Evolutionary conservation across 2,329 filamentous ascomycete genomes (phyloP).

Genomic region (Botrytis fragariae): DNA sequence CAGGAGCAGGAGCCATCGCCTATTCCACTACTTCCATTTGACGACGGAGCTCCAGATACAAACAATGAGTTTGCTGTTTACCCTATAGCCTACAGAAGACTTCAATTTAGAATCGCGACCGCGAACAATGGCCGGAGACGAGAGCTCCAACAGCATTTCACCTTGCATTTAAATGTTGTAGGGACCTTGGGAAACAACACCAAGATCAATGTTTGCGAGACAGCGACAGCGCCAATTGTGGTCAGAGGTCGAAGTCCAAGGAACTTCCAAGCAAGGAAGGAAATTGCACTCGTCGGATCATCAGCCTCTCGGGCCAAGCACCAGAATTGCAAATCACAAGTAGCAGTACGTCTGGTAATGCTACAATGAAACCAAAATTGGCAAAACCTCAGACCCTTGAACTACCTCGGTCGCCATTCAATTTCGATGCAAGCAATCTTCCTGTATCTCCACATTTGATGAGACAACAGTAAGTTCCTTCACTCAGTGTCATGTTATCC

Average conservation of each 20-base stretch:
- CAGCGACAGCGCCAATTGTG: conserved; percentile 85
- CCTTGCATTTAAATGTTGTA: conserved; percentile 81
- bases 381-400: conserved; percentile 33
- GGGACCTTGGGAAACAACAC: conserved; percentile 80
- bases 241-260: conserved; percentile 89
- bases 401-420: conserved; percentile 36
- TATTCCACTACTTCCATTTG: conserved; percentile 69
- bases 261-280: conserved; percentile 92
- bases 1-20: conserved; percentile 82
- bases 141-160: conserved; percentile 94
- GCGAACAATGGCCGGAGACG: conserved; percentile 94
- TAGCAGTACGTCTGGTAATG: conserved; percentile 27
- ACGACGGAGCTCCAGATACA: conserved; percentile 43
- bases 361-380: conserved; percentile 28
- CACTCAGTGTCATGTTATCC: not conserved
- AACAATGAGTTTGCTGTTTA: conserved; percentile 77
- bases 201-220: conserved; percentile 78
- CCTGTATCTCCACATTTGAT: conserved; percentile 35
- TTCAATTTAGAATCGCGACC: conserved; percentile 92
- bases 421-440: conserved; percentile 37
- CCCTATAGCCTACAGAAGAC: conserved; percentile 87
- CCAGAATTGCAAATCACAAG: conserved; percentile 36
- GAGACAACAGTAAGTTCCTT: conserved; percentile 35
- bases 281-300: conserved; percentile 66
- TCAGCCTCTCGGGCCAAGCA: conserved; percentile 38